Conservation (phyloP, 1,139 yeast genomes). For the Yamadazyma epiphylla region DNA sequence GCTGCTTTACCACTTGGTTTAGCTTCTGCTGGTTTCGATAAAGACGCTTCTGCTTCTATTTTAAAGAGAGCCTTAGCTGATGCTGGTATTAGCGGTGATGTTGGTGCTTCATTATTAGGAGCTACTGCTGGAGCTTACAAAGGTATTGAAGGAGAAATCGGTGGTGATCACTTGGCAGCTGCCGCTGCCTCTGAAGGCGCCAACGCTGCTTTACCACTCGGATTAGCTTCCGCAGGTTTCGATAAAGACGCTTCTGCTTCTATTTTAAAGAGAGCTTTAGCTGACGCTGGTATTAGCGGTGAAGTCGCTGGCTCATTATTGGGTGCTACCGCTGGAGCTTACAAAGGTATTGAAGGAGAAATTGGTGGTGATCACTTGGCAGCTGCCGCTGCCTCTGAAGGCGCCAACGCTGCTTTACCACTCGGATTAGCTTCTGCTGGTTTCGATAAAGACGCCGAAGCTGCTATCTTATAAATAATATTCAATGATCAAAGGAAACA, state of each 20-base stretch:
- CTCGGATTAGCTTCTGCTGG: conserved; percentile 2
- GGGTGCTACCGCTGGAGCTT: conserved; percentile 4
- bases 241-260: conserved; percentile 4
- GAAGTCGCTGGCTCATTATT: conserved; percentile 1
- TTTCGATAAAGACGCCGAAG: conserved; percentile 6
- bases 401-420: conserved; percentile 7
- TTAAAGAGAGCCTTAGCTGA: conserved; percentile 5
- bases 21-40: conserved; percentile 5
- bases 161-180: conserved; percentile 6
- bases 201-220: conserved; percentile 3
- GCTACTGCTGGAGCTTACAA: conserved; percentile 3
- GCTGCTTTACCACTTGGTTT: conserved; percentile 7
- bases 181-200: conserved; percentile 2
- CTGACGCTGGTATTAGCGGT: conserved; percentile 1
- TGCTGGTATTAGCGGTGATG: conserved; percentile 4
- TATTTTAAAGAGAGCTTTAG: conserved; percentile 5
- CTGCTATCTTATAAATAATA: conserved; percentile 4
- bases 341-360: conserved; percentile 7
- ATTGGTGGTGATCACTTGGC: conserved; percentile 9
- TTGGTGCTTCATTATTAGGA: conserved; percentile 4
- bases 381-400: conserved; percentile 8
- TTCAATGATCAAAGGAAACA: no score
- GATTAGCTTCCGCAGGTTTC: background rate
- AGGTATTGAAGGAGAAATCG: conserved; percentile 7
- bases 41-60: conserved; percentile 6